Conservation (phyloP, 306 rosid species). For the Pyrus bretschneideri region DNA sequence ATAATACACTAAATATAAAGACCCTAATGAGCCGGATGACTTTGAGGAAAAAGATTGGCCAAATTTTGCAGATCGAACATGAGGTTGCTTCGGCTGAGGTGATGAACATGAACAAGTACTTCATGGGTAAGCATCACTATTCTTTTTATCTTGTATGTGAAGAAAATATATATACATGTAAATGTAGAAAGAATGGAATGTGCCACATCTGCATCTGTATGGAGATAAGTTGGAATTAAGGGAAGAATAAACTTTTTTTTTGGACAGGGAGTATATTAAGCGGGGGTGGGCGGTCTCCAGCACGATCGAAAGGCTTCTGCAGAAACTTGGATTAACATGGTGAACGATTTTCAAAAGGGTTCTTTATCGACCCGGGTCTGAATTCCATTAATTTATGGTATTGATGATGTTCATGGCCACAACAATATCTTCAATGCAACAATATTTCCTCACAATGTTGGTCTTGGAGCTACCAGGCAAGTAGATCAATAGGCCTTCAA, state of each 20-base stretch:
- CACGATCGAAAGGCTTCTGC: constrained; percentile 18
- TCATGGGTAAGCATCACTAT: constrained; percentile 14
- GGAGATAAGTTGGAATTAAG: not conserved
- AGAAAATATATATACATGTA: too few relatives aligned
- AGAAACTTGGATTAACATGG: constrained; percentile 29
- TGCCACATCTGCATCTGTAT: not conserved
- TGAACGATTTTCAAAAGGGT: constrained; percentile 25
- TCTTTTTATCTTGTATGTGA: not conserved
- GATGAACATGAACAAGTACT: constrained; percentile 31
- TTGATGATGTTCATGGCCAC: constrained; percentile 40
- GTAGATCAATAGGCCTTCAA: not conserved
- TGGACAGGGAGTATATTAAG: constrained; percentile 31
- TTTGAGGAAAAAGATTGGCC: constrained; percentile 29
- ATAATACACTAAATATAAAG: constrained; percentile 19
- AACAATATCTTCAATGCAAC: constrained; percentile 31
- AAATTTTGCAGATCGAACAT: constrained; percentile 34
- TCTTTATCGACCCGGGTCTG: constrained; percentile 30
- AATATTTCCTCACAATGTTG: constrained; percentile 36
- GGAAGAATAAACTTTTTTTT: not conserved
- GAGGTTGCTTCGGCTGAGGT: constrained; percentile 24
- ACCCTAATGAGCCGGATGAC: constrained; percentile 25
- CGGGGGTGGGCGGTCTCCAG: constrained; percentile 35
- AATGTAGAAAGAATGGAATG: too few relatives aligned
- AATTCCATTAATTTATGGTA: constrained; percentile 39
- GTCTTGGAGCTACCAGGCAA: constrained; percentile 41